Percentiles rank a stretch among this genome's conserved stretches.
phyloP scores from a whole-genome alignment of 345 rosid species.

The Combretum micranthum region DNA sequence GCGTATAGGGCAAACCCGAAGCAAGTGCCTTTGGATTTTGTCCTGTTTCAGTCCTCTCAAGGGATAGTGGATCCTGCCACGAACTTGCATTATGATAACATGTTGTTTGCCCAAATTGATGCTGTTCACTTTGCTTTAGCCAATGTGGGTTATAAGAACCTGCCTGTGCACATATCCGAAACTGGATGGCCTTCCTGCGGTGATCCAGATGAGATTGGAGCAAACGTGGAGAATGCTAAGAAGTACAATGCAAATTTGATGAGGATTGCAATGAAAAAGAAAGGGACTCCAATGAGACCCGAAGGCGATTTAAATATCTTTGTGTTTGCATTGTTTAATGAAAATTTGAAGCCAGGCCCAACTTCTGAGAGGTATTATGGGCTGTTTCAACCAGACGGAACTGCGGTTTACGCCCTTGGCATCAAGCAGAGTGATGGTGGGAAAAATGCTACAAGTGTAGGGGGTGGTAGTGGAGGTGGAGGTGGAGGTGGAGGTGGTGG shows the following conservation, averaged over 20 bases:
- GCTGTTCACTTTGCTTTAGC: constrained; percentile 36
- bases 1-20: constrained; percentile 38
- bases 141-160: constrained; percentile 24
- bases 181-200: constrained; percentile 61
- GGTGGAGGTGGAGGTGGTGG: not conserved
- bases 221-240: constrained; percentile 35
- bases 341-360: constrained; percentile 47
- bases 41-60: constrained; percentile 34
- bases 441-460: not conserved
- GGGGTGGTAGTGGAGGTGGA: constrained; percentile 1
- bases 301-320: constrained; percentile 20
- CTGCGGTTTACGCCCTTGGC: constrained; percentile 27
- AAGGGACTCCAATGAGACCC: constrained; percentile 47
- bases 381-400: constrained; percentile 42
- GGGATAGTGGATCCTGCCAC: constrained; percentile 31
- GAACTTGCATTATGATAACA: constrained; percentile 34
- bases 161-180: constrained; percentile 38
- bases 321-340: constrained; percentile 44
- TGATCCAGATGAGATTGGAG: constrained; percentile 38
- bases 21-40: constrained; percentile 33
- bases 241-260: constrained; percentile 37
- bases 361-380: constrained; percentile 45
- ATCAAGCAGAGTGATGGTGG: not conserved
- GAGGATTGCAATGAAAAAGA: constrained; percentile 25
- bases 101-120: constrained; percentile 46